Base-by-base conservation (phyloP, 1,139 yeast species). In the Hyphopichia buzzinii region DNA sequence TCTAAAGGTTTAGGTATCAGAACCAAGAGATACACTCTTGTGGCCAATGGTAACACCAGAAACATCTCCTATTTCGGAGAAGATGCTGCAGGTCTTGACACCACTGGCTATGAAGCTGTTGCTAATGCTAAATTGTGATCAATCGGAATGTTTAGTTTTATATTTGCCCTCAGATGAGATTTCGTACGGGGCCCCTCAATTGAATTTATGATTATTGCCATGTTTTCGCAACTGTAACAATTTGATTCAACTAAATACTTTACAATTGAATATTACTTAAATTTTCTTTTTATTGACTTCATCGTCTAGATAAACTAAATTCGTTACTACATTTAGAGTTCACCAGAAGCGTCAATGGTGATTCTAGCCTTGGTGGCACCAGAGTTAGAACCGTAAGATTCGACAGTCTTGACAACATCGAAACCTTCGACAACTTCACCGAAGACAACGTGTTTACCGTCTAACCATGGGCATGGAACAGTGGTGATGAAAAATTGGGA, bases 401-500 rank as follows among this genome's bases (percentile, higher is more conserved):
- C 98, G 59, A 92, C 75, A 77, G 84, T 81, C 86, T 88, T 85
- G 70, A 92, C 96, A 57, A 89, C 66, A 58, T 90, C 96, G 63
- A 73, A 70, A 59, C 97, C 97, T 41, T 89, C 96, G 54, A 72
- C 66, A 54, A 92, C 97, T 77, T 90, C 97, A 67, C 98, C 98
- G 58, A 90, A 92, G 49, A 92, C 98, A 69, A 89, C 97, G 84
- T 92, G 98, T 77, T 84, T 85, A 66, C 97, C 97, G 64, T 92
- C 97, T 72, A 92, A 83, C 97, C 97, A 90, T 53, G 96, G 86
- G 67, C 86, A 76, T 58, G 89, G 79, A 43, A 90, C 97, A 47
- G 97, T 90, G 78, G 98, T 92, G 72, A 92, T 81, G 81, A 92
- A 92, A 78, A 92, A 92, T 76, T 92, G 98, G 43, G 97, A 90